A percentile compares a stretch with the other conserved stretches of the same genome.
Evolutionary conservation across 2,329 filamentous ascomycete species (phyloP).

Genomic region (Colletotrichum sp.): DNA sequence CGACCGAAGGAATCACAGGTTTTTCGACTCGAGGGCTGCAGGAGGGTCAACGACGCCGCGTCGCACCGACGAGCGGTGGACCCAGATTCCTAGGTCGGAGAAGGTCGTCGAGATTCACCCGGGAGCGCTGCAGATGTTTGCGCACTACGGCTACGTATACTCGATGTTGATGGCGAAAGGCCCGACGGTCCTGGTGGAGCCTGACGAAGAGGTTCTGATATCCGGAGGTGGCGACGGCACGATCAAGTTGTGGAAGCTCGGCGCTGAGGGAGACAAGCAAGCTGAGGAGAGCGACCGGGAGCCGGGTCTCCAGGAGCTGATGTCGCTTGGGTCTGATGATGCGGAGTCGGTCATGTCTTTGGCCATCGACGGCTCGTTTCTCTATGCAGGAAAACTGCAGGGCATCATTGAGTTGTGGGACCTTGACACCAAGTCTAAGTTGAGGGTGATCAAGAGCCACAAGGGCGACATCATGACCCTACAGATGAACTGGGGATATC

Average conservation of each 20-base stretch:
- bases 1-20: constrained; percentile 79
- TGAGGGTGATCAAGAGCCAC: constrained; percentile 84
- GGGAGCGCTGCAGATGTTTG: constrained; percentile 83
- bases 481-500: constrained; percentile 81
- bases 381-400: constrained; percentile 88
- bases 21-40: constrained; percentile 90
- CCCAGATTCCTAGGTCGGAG: constrained; percentile 56
- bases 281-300: constrained; percentile 56
- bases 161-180: constrained; percentile 89
- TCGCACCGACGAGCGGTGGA: constrained; percentile 65
- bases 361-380: constrained; percentile 85
- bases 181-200: constrained; percentile 67
- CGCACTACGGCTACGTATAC: constrained; percentile 95
- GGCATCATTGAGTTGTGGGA: constrained; percentile 97
- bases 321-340: constrained; percentile 65
- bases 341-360: constrained; percentile 75
- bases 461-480: constrained; percentile 85
- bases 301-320: constrained; percentile 73
- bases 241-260: constrained; percentile 89
- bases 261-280: constrained; percentile 30
- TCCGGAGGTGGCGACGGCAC: constrained; percentile 93
- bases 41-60: constrained; percentile 81
- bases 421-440: constrained; percentile 87
- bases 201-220: constrained; percentile 81
- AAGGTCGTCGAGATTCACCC: constrained; percentile 80